phyloP scores from a whole-genome alignment of 2,329 filamentous ascomycete species.

The Cercospora zeina region DNA sequence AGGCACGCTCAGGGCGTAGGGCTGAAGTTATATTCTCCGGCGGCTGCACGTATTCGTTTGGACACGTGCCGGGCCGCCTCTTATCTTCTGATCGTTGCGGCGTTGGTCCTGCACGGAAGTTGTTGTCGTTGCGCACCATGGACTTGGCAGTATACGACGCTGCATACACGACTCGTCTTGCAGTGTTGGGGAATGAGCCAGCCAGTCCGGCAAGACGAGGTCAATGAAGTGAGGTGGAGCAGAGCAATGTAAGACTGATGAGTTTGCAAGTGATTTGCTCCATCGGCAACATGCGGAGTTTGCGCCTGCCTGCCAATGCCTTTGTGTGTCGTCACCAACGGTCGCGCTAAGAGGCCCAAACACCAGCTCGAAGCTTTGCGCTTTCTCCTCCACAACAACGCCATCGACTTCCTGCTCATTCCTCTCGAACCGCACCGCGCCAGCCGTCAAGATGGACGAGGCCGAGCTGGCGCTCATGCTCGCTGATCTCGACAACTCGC shows the following conservation, averaged over 20 bases:
- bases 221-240: background rate
- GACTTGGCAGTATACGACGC: background rate
- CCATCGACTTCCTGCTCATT: background rate
- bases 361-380: background rate
- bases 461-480: slow-evolving; percentile 29
- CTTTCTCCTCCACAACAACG: background rate
- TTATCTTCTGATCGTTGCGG: background rate
- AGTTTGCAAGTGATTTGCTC: background rate
- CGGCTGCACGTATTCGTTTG: background rate
- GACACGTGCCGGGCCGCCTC: background rate
- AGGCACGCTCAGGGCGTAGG: background rate
- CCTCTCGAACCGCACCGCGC: background rate
- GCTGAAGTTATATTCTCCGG: slow-evolving; percentile 7
- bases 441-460: background rate
- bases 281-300: background rate
- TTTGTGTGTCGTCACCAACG: background rate
- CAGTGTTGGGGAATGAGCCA: background rate
- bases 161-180: background rate
- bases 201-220: background rate
- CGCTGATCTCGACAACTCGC: slow-evolving; percentile 30
- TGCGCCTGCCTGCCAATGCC: background rate
- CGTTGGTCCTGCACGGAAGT: background rate
- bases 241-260: background rate
- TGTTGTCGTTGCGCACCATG: background rate
- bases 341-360: background rate